phyloP scores from a whole-genome alignment of 2,329 filamentous ascomycete species.

The Biscogniauxia marginata region DNA sequence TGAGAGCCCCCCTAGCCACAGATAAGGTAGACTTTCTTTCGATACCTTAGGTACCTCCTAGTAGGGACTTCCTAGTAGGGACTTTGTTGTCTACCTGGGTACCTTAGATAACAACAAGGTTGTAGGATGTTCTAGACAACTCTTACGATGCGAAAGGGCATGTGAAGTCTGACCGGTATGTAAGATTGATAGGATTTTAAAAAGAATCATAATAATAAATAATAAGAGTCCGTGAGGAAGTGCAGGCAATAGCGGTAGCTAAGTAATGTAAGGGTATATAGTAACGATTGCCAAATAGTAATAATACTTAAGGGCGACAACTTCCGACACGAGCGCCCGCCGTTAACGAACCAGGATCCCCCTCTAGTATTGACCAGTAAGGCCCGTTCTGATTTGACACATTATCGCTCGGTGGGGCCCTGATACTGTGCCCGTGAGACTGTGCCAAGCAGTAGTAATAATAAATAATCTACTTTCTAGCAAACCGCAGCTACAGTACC shows the following conservation, averaged over 20 bases:
- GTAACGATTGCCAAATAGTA: conserved; percentile 2
- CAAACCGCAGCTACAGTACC: neutral
- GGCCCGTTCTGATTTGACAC: neutral
- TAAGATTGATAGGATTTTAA: too few relatives aligned
- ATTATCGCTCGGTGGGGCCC: neutral
- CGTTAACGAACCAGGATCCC: neutral
- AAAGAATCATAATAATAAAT: neutral
- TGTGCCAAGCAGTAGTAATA: neutral
- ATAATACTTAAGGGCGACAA: neutral
- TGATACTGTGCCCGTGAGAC: neutral
- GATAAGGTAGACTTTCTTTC: neutral
- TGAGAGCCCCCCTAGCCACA: neutral
- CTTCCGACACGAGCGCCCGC: neutral
- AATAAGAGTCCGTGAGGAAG: too few relatives aligned
- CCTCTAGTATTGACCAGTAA: neutral
- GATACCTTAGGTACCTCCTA: too few relatives aligned
- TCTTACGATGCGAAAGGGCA: too few relatives aligned
- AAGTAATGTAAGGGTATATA: neutral
- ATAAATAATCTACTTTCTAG: neutral
- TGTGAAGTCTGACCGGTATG: too few relatives aligned
- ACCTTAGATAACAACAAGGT: too few relatives aligned
- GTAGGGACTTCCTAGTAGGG: too few relatives aligned
- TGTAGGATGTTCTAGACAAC: too few relatives aligned
- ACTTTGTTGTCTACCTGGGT: too few relatives aligned
- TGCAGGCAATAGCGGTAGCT: neutral